Base-by-base conservation (phyloP, 805 yeast genomes). In the Huiozyma sinensis region DNA sequence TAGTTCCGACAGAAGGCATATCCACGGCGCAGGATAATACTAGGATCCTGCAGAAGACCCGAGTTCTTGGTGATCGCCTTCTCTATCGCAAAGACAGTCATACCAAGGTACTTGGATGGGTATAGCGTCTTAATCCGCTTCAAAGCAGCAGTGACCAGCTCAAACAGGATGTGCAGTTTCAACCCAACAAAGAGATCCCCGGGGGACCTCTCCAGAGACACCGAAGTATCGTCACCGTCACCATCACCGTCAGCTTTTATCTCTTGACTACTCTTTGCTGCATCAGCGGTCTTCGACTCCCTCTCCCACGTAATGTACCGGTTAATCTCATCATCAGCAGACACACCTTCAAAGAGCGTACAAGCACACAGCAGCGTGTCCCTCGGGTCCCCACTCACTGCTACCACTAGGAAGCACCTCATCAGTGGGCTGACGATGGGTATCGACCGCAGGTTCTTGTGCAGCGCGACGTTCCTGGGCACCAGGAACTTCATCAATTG, bases 71-170 rank as follows among this genome's bases (percentile, higher is more conserved):
- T 66, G 11, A 77, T 58, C 32, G 76, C 71, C 40, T 77, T 77
- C 42, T 81, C 63, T 33, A 80, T 59, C 0, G 87, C 70, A 1
- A 82, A 58, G 0, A 79, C 72, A 0, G 81, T 76, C 74, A 85
- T 81, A 1, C 82, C 72, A 39, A 89, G 65, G 55, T 84, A 88
- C 48, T 83, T 76, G 0, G 95, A 83, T 6, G 97, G 96, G 55
- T 81, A 79, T 13, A 76, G 58, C 0, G 95, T 83, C 34, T 69
- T 66, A 47, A 86, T 80, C 46, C 80, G 67, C 50, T 72, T 75
- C 53, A 84, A 58, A 36, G 79, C 74, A 37, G 77, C 68, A 12
- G 66, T 69, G 43, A 84, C 63, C 43, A 87, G 67, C 64, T 88
- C 95, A 45, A 80, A 67, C 7, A 85, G 53, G 33, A 78, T 67